Percentiles rank a stretch among this genome's conserved stretches.
Evolutionary conservation across 805 yeast genomes (phyloP).

Genomic region (Saccharomycodes ludwigii): DNA sequence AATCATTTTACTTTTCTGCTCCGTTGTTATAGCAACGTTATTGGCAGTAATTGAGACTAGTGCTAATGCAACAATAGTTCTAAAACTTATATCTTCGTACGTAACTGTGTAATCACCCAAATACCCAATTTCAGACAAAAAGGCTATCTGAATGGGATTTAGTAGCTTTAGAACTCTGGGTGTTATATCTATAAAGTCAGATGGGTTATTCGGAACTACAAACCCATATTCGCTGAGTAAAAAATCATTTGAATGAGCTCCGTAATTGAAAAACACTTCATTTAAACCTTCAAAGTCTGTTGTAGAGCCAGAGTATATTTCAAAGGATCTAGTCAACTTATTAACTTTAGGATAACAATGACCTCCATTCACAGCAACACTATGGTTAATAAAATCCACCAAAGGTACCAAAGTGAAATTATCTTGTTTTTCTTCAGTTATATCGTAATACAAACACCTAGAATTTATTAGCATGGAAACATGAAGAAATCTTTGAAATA

Average conservation of each 20-base stretch:
- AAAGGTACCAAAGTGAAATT: conserved; percentile 86
- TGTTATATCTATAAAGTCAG: conserved; percentile 63
- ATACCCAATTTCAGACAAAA: conserved; percentile 42
- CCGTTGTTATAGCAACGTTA: background rate
- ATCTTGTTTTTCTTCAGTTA: conserved; percentile 36
- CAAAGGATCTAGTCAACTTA: conserved; percentile 30
- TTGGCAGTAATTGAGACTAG: conserved; percentile 14
- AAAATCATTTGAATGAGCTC: conserved; percentile 80
- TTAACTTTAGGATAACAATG: conserved; percentile 41
- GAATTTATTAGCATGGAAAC: conserved; percentile 86
- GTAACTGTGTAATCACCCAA: conserved; percentile 64
- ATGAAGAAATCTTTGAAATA: conserved; percentile 34
- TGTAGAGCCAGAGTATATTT: background rate
- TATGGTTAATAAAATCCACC: conserved; percentile 81
- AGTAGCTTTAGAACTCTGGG: conserved; percentile 27
- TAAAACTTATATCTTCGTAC: conserved; percentile 43
- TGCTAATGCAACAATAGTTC: conserved; percentile 69
- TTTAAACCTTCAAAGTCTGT: conserved; percentile 33
- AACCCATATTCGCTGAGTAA: conserved; percentile 84
- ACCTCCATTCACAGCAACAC: conserved; percentile 25
- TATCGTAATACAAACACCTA: conserved; percentile 56
- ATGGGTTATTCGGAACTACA: conserved; percentile 39
- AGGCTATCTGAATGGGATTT: conserved; percentile 21
- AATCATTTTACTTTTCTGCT: background rate
- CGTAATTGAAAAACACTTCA: conserved; percentile 68